phyloP scores from a whole-genome alignment of 208 protist genomes.

The Leishmania aethiopica region DNA sequence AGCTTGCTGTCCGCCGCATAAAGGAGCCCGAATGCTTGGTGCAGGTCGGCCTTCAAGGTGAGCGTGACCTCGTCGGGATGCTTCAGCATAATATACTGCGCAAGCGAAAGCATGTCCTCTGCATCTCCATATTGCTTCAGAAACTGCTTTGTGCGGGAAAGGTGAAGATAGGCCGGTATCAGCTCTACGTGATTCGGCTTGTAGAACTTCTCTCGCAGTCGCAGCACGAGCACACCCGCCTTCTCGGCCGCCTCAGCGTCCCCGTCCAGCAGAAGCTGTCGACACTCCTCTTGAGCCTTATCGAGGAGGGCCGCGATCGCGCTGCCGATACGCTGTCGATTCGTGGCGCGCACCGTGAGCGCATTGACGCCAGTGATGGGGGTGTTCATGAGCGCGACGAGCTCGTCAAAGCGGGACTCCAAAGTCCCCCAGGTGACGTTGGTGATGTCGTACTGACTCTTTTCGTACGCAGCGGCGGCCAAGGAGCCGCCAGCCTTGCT shows the following conservation, averaged over 20 bases:
- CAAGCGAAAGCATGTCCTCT: constrained; percentile 89
- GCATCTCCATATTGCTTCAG: constrained; percentile 76
- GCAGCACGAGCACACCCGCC: constrained; percentile 77
- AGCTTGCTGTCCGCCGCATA: constrained; percentile 87
- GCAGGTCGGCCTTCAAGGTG: constrained; percentile 79
- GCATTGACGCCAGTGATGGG: constrained; percentile 73
- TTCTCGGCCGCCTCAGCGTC: constrained; percentile 77
- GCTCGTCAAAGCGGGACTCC: constrained; percentile 75
- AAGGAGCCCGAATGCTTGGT: constrained; percentile 89
- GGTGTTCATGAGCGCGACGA: constrained; percentile 65
- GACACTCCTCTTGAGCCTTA: constrained; percentile 74
- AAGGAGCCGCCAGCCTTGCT: background rate
- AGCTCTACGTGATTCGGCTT: constrained; percentile 68
- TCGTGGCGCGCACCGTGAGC: constrained; percentile 50
- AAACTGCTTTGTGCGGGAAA: constrained; percentile 89
- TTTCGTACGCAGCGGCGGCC: constrained; percentile 8
- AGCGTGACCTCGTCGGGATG: constrained; percentile 56
- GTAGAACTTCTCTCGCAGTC: constrained; percentile 79
- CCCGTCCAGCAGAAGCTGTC: constrained; percentile 67
- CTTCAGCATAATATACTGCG: constrained; percentile 83
- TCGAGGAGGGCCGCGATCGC: constrained; percentile 72
- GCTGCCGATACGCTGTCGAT: constrained; percentile 54
- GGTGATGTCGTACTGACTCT: constrained; percentile 56
- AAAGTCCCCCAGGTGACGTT: constrained; percentile 66
- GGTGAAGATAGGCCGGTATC: constrained; percentile 81